Base-by-base conservation (phyloP, 1,139 yeast genomes). In the Geotrichum reessii region DNA sequence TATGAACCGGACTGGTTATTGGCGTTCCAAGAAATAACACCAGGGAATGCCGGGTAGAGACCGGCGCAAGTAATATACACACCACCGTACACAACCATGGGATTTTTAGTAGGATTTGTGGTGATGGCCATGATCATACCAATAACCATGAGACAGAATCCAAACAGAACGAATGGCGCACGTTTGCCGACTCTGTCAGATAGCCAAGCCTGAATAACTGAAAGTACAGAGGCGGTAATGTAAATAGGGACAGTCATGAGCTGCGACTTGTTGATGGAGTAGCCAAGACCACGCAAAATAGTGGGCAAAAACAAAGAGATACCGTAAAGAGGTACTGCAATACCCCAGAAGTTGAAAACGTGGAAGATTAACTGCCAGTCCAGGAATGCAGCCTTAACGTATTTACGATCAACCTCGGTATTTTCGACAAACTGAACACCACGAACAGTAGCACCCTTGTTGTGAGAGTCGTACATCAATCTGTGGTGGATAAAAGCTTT, bases 401-500 rank as follows among this genome's bases (percentile, higher is more conserved):
- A 66, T 27, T 62, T 60, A 58, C 17, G n/a, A 19, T 50, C 53
- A 40, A 51, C 55, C 22, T 51, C 54, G 5, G 12, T 21, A n/a
- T 55, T 51, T 46, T 55, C 58, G 17, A 50, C 54, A 44, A 44
- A 22, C n/a, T 27, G 47, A 1, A 46, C 54, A n/a, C 58, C 58
- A 3, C 27, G 31, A 21, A 51, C 28, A 3, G 21, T 19, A 7
- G 37, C 46, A n/a, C 53, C 53, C 48, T 50, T 50, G 27, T 25
- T 3, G 19, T 53, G 52, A 25, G 54, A 50, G 21, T 55, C 58
- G 22, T 55, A 54, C 21, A 65, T 77, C 73, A 81, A 72, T 64
- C 82, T 78, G 63, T 74, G 72, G 63, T 76, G 75, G 55, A 81
- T 71, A 63, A 77, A 80, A 24, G 71, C 73, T 47, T 76, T 73